phyloP scores from a whole-genome alignment of 768 basidiomycete species.

The Xerocomus brunneocitrinus region DNA sequence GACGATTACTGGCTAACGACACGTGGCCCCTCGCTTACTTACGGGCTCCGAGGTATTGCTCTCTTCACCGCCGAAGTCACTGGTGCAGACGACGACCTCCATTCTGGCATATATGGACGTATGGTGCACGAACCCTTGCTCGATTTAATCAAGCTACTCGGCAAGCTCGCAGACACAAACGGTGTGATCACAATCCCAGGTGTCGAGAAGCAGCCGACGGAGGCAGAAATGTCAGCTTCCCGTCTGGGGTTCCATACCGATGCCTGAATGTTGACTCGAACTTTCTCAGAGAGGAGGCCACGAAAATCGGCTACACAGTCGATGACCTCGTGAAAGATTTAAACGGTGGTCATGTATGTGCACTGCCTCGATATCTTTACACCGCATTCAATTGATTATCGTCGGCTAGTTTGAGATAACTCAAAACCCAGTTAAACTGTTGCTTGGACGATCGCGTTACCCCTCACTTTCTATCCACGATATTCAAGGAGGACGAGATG shows the following conservation, averaged over 20 bases:
- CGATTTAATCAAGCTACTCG: conserved; percentile 72
- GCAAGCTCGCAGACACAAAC: conserved; percentile 65
- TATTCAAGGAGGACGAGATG: conserved; percentile 56
- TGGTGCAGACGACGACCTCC: conserved; percentile 80
- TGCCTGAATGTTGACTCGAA: neutral
- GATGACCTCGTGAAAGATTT: neutral
- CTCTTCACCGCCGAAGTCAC: conserved; percentile 77
- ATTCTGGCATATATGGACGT: conserved; percentile 80
- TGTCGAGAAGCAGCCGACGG: conserved; percentile 68
- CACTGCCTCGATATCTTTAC: no score
- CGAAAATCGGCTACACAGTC: neutral
- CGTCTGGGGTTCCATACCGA: neutral
- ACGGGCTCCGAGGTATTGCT: conserved; percentile 77
- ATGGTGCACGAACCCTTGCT: conserved; percentile 87
- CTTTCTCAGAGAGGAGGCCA: neutral
- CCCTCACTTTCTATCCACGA: conserved; percentile 61
- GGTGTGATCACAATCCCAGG: conserved; percentile 83
- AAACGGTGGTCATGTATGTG: neutral
- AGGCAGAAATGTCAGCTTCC: conserved; percentile 31
- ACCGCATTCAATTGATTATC: conserved; percentile 18
- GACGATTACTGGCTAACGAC: conserved; percentile 91
- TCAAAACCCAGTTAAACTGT: conserved; percentile 43
- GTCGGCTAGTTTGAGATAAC: conserved; percentile 37
- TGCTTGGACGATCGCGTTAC: conserved; percentile 63
- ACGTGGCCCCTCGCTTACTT: conserved; percentile 70